phyloP scores from a whole-genome alignment of 2,329 filamentous ascomycete species.

The Tolypocladium ophioglossoides region DNA sequence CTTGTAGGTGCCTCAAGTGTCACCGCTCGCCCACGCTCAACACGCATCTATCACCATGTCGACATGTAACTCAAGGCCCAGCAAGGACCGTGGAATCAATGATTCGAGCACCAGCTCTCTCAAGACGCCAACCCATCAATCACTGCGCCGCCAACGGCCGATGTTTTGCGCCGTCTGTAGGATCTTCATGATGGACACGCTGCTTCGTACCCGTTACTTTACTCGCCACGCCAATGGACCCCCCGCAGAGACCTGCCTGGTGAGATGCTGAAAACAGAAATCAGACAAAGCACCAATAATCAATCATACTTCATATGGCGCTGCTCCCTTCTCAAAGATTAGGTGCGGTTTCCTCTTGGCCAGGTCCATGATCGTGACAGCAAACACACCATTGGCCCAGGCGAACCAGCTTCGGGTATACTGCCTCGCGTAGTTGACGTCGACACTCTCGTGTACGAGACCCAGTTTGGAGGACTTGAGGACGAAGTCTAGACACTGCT shows the following conservation, averaged over 20 bases:
- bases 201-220: too few relatives aligned
- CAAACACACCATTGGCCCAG: slow-evolving; percentile 96
- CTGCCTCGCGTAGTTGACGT: slow-evolving; percentile 54
- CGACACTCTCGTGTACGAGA: slow-evolving; percentile 82
- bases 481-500: slow-evolving; percentile 60
- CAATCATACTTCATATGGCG: slow-evolving; percentile 43
- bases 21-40: background rate
- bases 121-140: background rate
- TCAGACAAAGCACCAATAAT: slow-evolving; percentile 12
- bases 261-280: background rate
- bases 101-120: background rate
- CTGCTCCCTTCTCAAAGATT: slow-evolving; percentile 59
- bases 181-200: background rate
- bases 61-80: background rate
- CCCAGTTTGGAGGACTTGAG: slow-evolving; percentile 66
- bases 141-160: background rate
- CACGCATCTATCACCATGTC: background rate
- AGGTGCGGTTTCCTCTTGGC: slow-evolving; percentile 82
- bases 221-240: background rate
- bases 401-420: slow-evolving; percentile 95
- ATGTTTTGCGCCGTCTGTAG: background rate
- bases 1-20: background rate
- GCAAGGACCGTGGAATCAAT: background rate
- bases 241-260: background rate
- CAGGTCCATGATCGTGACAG: slow-evolving; percentile 81